Percentiles rank a stretch among this genome's conserved stretches.
phyloP scores from a whole-genome alignment of 1,284 basidiomycete species.

The Ceratorhiza oryzae-sativae region DNA sequence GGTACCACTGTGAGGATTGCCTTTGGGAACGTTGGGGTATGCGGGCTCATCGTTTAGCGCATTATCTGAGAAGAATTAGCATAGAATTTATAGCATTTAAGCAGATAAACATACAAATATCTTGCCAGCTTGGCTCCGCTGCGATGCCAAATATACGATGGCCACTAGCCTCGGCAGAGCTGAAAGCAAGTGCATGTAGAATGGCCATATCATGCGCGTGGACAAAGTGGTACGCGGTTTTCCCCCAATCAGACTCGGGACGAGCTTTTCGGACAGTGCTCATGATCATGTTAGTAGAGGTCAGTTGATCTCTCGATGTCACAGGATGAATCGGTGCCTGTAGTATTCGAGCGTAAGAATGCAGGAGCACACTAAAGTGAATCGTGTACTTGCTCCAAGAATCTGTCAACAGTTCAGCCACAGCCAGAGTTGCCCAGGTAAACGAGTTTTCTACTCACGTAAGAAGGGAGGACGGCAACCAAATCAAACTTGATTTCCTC shows the following conservation, averaged over 20 bases:
- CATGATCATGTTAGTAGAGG: conserved; percentile 21
- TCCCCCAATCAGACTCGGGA: conserved; percentile 2
- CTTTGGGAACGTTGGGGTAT: conserved; percentile 16
- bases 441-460: conserved; percentile 44
- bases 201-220: conserved; percentile 7
- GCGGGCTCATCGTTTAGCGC: conserved; percentile 26
- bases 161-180: background rate
- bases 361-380: no score
- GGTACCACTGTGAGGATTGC: background rate
- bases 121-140: conserved; percentile 12
- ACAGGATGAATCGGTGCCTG: conserved; percentile 16
- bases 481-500: conserved; percentile 45
- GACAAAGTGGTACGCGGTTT: background rate
- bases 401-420: no score
- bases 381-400: conserved; percentile 23
- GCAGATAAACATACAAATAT: conserved; percentile 15
- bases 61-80: background rate
- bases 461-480: conserved; percentile 43
- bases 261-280: background rate
- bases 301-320: conserved; percentile 11
- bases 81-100: background rate
- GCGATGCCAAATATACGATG: conserved; percentile 10
- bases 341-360: background rate
- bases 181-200: conserved; percentile 4
- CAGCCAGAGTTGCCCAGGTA: no score